Base-by-base conservation (phyloP, 1,284 basidiomycete species). In the Marasmius oreades region DNA sequence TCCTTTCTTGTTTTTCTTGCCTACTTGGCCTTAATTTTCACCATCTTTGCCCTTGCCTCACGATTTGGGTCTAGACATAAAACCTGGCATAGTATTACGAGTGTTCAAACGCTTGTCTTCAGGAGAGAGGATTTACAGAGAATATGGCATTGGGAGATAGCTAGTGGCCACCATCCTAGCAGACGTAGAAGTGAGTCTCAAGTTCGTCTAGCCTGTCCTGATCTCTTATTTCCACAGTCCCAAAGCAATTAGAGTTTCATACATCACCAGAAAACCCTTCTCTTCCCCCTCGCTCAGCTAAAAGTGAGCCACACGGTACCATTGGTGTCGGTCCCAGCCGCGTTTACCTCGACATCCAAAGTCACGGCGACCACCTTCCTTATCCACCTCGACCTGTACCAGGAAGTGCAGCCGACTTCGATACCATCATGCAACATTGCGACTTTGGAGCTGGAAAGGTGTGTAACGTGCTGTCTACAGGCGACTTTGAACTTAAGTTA, bases 401-500 rank as follows among this genome's bases (percentile, higher is more conserved):
- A 0, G 92, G 92, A 14, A 88, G 89, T 56, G 79, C 92, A 16
- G 80, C 92, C 8, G 95, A 98, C 70, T 72, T 98, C 60, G 95
- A 98, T 70, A 74, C 89, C 18, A 77, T 96, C 1, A 86, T 95
- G 85, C 86, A 93, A 36, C 82, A 93, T 62, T 98, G 95, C 68
- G 92, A 96, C 72, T 95, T 93, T 67, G 82, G 82, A 66, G 91
- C 93, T 79, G 93, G 90, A 64, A 62, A 77, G 59, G 45, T 20
- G 14, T 20, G n/a, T 31, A 26, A 50, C 28, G 8, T 31, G 45
- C 44, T 59, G 44, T 22, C 51, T 14, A 34, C 50, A 51, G 22
- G 8, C 20, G n/a, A 14, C 33, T 2, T 16, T 20, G 51, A 14
- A 56, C 43, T 46, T 23, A 22, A 46, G 36, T 37, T 43, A 53